These are phyloP conservation scores for Balakata baccata DNA, from an alignment of 345 rosid genomes.

Conservation along the genomic window DNA sequence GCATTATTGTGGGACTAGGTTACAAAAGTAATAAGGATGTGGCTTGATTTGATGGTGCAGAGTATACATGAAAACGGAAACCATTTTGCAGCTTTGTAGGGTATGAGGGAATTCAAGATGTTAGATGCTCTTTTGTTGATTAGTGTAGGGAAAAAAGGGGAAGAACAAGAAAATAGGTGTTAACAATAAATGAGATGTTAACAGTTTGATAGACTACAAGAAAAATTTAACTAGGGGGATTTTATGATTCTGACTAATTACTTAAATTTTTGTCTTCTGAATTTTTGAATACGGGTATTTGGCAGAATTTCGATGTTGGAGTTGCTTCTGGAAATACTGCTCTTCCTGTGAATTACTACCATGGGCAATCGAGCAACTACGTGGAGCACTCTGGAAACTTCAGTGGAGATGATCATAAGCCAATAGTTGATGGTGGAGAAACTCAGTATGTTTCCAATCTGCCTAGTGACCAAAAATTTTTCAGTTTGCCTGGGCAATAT, in stretches of 20 bases:
- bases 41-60: too few relatives aligned
- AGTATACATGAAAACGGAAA: too few relatives aligned
- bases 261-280: neutral
- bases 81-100: too few relatives aligned
- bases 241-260: neutral
- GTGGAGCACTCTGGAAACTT: constrained; percentile 36
- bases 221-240: too few relatives aligned
- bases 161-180: too few relatives aligned
- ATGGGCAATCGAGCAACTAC: constrained; percentile 56
- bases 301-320: constrained; percentile 38
- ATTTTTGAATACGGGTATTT: neutral
- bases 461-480: constrained; percentile 34
- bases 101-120: too few relatives aligned
- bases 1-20: too few relatives aligned
- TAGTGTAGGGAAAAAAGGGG: too few relatives aligned
- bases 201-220: too few relatives aligned
- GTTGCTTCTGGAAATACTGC: constrained; percentile 42
- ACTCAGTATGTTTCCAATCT: constrained; percentile 24
- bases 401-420: constrained; percentile 50
- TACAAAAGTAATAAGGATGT: too few relatives aligned
- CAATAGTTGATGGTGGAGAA: constrained; percentile 31
- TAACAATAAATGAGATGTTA: too few relatives aligned
- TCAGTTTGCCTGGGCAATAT: constrained; percentile 39
- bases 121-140: too few relatives aligned
- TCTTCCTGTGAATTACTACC: constrained; percentile 38